Percentiles rank a stretch among this genome's conserved stretches.
These are phyloP conservation scores for Thelonectria rubi DNA, from an alignment of 2,329 filamentous ascomycete species.

Conservation along the genomic window DNA sequence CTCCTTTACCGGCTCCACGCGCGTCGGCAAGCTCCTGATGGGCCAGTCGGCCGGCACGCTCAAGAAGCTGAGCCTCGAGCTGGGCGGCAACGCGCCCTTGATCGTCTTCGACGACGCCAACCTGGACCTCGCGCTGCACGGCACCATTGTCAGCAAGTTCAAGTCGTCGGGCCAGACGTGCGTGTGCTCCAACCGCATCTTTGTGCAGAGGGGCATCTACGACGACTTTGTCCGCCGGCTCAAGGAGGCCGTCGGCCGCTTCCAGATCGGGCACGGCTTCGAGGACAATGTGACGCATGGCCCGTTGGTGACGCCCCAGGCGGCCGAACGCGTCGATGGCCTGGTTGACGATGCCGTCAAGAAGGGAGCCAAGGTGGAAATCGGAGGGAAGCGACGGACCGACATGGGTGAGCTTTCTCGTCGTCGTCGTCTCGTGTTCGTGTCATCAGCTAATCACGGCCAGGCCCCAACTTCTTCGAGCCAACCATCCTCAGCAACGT, in stretches of 20 bases:
- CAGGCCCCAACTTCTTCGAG: slow-evolving; percentile 71
- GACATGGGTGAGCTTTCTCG: slow-evolving; percentile 60
- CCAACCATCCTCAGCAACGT: slow-evolving; percentile 76
- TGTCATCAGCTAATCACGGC: not conserved
- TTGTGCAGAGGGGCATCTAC: slow-evolving; percentile 77
- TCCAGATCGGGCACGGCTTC: slow-evolving; percentile 72
- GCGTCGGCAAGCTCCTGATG: slow-evolving; percentile 65
- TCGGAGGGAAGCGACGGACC: slow-evolving; percentile 69
- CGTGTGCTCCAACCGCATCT: slow-evolving; percentile 82
- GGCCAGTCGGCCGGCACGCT: slow-evolving; percentile 74
- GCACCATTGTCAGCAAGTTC: slow-evolving; percentile 81
- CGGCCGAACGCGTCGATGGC: slow-evolving; percentile 66
- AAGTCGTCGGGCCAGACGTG: slow-evolving; percentile 91
- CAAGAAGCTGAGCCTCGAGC: slow-evolving; percentile 73
- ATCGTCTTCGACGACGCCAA: slow-evolving; percentile 82
- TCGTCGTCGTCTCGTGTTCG: not conserved
- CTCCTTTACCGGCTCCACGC: slow-evolving; percentile 73
- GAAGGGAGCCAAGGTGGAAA: slow-evolving; percentile 68
- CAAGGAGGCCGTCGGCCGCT: slow-evolving; percentile 71
- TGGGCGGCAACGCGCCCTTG: slow-evolving; percentile 76
- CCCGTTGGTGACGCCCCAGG: slow-evolving; percentile 67
- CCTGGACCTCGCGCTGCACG: slow-evolving; percentile 70
- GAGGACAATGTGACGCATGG: slow-evolving; percentile 68
- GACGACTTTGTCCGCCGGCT: slow-evolving; percentile 72
- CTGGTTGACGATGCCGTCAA: slow-evolving; percentile 71